phyloP scores from a whole-genome alignment of 2,329 filamentous ascomycete genomes.

The Penicillium concentricum region DNA sequence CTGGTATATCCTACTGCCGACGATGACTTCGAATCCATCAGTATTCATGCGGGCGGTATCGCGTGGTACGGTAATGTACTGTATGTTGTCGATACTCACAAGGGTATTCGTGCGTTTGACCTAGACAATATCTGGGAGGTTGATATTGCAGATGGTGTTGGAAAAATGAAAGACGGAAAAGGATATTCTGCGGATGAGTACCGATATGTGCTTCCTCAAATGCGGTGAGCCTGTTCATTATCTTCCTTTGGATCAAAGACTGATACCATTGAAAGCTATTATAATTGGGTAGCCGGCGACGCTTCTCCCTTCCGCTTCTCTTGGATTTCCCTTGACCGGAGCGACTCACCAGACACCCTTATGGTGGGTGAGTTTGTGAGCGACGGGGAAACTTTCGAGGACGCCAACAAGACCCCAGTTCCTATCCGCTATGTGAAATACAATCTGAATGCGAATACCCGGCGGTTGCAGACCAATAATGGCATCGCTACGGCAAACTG shows the following conservation, averaged over 20 bases:
- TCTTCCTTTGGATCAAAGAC: background rate
- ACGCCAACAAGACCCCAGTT: background rate
- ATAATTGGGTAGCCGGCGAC: slow-evolving; percentile 11
- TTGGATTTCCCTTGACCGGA: slow-evolving; percentile 39
- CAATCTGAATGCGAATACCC: slow-evolving; percentile 29
- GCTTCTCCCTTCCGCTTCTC: slow-evolving; percentile 35
- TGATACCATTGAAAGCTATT: background rate
- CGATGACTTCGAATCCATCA: slow-evolving; percentile 35
- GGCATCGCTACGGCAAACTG: slow-evolving; percentile 25
- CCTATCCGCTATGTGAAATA: slow-evolving; percentile 34
- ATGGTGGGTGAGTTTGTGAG: slow-evolving; percentile 37
- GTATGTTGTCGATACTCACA: slow-evolving; percentile 37
- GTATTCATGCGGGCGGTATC: slow-evolving; percentile 38
- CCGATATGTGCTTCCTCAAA: slow-evolving; percentile 38
- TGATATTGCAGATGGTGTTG: slow-evolving; percentile 31
- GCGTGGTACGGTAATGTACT: slow-evolving; percentile 39
- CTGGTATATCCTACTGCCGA: slow-evolving; percentile 36
- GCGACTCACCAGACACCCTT: slow-evolving; percentile 30
- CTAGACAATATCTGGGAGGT: slow-evolving; percentile 40
- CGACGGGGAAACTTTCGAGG: slow-evolving; percentile 16
- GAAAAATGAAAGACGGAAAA: slow-evolving; percentile 26
- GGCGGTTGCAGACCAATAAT: slow-evolving; percentile 23
- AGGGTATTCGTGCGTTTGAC: slow-evolving; percentile 40
- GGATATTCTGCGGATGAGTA: slow-evolving; percentile 35
- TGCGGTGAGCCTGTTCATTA: slow-evolving; percentile 23